Evolutionary conservation across 2,329 filamentous ascomycete species (phyloP), one percentile per base, ranked within the genome.

Genomic region (Xylariaceae sp.): DNA sequence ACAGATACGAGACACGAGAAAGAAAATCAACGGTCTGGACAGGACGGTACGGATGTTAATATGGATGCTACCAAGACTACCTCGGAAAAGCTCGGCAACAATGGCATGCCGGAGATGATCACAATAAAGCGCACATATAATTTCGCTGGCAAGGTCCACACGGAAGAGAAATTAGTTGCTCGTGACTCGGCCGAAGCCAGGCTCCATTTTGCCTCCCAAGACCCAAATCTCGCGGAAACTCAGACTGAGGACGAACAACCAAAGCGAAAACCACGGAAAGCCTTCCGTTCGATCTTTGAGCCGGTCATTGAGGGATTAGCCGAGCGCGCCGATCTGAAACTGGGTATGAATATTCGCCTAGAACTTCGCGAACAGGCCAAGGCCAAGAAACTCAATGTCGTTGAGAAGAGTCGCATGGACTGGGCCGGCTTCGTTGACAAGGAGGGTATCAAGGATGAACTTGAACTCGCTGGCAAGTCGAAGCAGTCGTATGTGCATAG

Each of bases 341-440:
- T 86, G 15, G 78, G 81, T 43, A 68, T 83, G 59, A 71, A 75
- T 9, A 71, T 74, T 36, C 68, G 78, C 36, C 70, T 78, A 49
- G 72, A 74, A 62, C 74, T 78, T 47, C 75, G 73, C 49, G 77
- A 75, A 49, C 72, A 71, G 42, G 75, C 75, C 15, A 75, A 78
- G 55, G 78, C 81, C 46, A 83, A 80, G 74, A 87, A 87, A 66
- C 74, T 87, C 60, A 88, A 85, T 66, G 85, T 84, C 15, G 82
- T 87, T 15, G 84, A 88, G 71, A 87, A 87, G 77, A 86, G 83
- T 63, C 77, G 83, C 49, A 84, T 88, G 80, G 85, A 88, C 69
- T 88, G 85, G 85, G 85, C 84, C 2, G 83, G 84, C 12, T 87
- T 80, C 62, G 85, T 88, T 53, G 85, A 88, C 70, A 81, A 85